A percentile compares a stretch with the other conserved stretches of the same genome.
Conservation (phyloP, 2,329 filamentous ascomycete species). For the Polytolypa hystricis region DNA sequence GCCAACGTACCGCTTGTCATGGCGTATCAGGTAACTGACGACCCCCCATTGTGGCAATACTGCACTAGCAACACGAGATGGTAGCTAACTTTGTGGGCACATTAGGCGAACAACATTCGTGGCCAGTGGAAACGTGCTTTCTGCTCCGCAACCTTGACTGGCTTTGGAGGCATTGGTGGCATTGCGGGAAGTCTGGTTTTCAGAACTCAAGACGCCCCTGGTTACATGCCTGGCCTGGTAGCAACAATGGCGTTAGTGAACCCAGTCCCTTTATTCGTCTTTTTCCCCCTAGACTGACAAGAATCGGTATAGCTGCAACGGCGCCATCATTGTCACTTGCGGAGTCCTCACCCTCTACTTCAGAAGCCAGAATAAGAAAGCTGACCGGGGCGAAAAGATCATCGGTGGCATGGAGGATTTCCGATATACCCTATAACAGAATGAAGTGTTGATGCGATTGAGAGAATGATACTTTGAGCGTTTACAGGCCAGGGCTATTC, state of each 20-base stretch:
- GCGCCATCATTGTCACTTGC: conserved; percentile 1
- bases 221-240: conserved; percentile 10
- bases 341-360: conserved; percentile 5
- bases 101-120: conserved; percentile 59
- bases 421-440: conserved; percentile 9
- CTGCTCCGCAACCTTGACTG: conserved; percentile 60
- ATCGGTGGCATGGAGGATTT: conserved; percentile 4
- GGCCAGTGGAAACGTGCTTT: conserved; percentile 76
- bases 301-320: neutral
- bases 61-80: neutral
- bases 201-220: conserved; percentile 23
- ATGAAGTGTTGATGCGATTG: too few species aligned
- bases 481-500: too few species aligned
- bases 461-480: too few species aligned
- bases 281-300: neutral
- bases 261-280: neutral
- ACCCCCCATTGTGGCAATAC: neutral
- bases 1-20: conserved; percentile 60
- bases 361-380: conserved; percentile 6
- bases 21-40: conserved; percentile 48
- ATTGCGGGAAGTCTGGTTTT: conserved; percentile 64
- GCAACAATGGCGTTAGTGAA: conserved; percentile 8
- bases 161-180: conserved; percentile 61
- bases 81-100: neutral
- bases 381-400: conserved; percentile 6